Evolutionary conservation across 2,329 filamentous ascomycete species (phyloP).

Genomic region (Paecilomyces sp.): DNA sequence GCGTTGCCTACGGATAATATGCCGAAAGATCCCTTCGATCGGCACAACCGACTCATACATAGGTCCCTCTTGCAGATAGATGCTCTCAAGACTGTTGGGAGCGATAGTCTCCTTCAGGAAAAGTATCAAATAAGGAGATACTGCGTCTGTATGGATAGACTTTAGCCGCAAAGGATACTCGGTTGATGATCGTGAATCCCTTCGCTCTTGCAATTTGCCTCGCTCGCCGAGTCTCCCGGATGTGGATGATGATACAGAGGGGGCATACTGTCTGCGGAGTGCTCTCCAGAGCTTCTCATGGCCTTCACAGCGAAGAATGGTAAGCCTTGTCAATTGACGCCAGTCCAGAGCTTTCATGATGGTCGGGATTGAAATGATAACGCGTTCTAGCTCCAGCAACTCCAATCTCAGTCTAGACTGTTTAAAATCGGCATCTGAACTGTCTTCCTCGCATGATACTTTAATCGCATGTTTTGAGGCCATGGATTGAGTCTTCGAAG

Average conservation of each 20-base stretch:
- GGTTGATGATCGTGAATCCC: constrained; percentile 37
- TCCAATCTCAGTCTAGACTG: constrained; percentile 58
- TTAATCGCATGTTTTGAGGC: background rate
- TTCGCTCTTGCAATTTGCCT: background rate
- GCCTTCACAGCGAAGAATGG: constrained; percentile 64
- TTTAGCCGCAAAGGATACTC: constrained; percentile 62
- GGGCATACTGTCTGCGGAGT: constrained; percentile 56
- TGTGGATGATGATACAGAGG: constrained; percentile 21
- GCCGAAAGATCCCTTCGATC: constrained; percentile 64
- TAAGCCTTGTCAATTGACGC: constrained; percentile 63
- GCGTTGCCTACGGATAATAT: constrained; percentile 63
- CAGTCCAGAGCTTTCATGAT: constrained; percentile 67
- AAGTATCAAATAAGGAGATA: constrained; percentile 60
- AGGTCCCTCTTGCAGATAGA: constrained; percentile 66
- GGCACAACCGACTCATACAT: constrained; percentile 52
- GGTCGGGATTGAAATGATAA: constrained; percentile 66
- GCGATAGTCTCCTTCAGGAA: constrained; percentile 73
- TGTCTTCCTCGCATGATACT: background rate
- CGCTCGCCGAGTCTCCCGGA: constrained; percentile 4
- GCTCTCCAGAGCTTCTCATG: constrained; percentile 71
- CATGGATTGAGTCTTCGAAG: background rate
- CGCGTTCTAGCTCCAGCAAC: constrained; percentile 65
- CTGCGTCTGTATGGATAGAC: constrained; percentile 67
- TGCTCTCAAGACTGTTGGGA: constrained; percentile 70
- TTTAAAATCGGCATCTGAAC: constrained; percentile 22